Percentiles rank a stretch among this genome's conserved stretches.
These are phyloP conservation scores for Eremothecium gossypii DNA, from an alignment of 1,139 yeast genomes.

Conservation along the genomic window DNA sequence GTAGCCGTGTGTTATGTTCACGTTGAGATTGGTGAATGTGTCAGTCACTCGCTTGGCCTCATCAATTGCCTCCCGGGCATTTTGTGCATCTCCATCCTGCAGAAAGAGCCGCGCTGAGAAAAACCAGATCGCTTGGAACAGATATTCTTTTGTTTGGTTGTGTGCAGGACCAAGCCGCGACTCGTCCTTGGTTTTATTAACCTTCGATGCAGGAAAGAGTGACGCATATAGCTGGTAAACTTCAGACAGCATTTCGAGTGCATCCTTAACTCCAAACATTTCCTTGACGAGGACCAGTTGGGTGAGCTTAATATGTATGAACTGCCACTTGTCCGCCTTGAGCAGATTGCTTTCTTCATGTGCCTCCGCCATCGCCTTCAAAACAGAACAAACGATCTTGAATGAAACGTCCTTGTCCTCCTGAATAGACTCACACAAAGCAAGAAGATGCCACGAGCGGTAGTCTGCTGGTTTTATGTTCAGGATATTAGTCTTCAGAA, in stretches of 20 bases:
- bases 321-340: conserved; percentile 41
- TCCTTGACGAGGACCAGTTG: conserved; percentile 65
- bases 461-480: conserved; percentile 34
- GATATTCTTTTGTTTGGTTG: conserved; percentile 25
- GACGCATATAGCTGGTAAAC: conserved; percentile 52
- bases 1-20: conserved; percentile 45
- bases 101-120: conserved; percentile 62
- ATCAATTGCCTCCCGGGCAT: conserved; percentile 62
- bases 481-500: conserved; percentile 31
- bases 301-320: conserved; percentile 65
- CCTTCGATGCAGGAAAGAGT: conserved; percentile 35
- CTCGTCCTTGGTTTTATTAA: conserved; percentile 17
- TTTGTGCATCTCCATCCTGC: conserved; percentile 45
- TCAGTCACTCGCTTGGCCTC: conserved; percentile 49
- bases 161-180: conserved; percentile 12
- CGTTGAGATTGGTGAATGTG: conserved; percentile 34
- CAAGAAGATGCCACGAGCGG: conserved; percentile 44
- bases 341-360: conserved; percentile 15
- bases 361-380: conserved; percentile 27
- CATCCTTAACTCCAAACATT: conserved; percentile 48
- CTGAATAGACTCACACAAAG: conserved; percentile 43
- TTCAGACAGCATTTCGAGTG: conserved; percentile 58
- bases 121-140: conserved; percentile 63
- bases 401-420: conserved; percentile 41
- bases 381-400: conserved; percentile 36